phyloP scores from a whole-genome alignment of 129 eudicot genomes.

The Dittrichia graveolens region DNA sequence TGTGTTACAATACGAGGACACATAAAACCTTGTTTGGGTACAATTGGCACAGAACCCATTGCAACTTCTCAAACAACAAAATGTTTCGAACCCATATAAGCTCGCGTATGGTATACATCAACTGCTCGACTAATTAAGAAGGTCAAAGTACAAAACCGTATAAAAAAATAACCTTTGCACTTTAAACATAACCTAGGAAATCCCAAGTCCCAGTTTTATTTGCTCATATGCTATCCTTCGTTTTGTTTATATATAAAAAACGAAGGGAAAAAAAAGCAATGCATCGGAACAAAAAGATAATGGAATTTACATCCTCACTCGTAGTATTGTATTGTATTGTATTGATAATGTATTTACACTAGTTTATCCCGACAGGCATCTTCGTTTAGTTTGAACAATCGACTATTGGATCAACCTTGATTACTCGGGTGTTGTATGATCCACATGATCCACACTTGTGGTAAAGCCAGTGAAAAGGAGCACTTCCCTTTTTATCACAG shows the following conservation, averaged over 20 bases:
- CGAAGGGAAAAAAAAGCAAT: conserved; percentile 21
- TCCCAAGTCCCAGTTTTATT: conserved; percentile 23
- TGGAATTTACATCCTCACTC: conserved; percentile 36
- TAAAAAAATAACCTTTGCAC: neutral
- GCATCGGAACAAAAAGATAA: conserved; percentile 32
- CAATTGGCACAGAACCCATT: too few relatives aligned
- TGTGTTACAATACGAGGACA: too few relatives aligned
- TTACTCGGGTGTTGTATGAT: conserved; percentile 90
- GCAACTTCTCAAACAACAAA: too few relatives aligned
- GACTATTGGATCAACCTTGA: conserved; percentile 64
- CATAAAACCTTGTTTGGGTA: too few relatives aligned
- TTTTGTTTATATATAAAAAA: conserved; percentile 8
- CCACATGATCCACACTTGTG: conserved; percentile 88
- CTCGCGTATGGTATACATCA: neutral
- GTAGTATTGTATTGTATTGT: conserved; percentile 17
- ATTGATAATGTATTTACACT: conserved; percentile 28
- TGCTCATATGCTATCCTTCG: conserved; percentile 35
- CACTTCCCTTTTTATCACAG: conserved; percentile 79
- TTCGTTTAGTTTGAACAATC: conserved; percentile 50
- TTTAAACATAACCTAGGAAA: conserved; percentile 26
- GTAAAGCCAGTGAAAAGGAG: conserved; percentile 93
- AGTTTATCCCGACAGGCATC: conserved; percentile 10
- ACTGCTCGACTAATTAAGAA: neutral
- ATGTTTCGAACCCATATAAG: too few relatives aligned
- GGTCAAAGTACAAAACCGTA: conserved; percentile 10